Percentiles rank a stretch among this genome's conserved stretches.
Conservation (phyloP, 768 basidiomycete genomes). For the Tephrocybe sp. region DNA sequence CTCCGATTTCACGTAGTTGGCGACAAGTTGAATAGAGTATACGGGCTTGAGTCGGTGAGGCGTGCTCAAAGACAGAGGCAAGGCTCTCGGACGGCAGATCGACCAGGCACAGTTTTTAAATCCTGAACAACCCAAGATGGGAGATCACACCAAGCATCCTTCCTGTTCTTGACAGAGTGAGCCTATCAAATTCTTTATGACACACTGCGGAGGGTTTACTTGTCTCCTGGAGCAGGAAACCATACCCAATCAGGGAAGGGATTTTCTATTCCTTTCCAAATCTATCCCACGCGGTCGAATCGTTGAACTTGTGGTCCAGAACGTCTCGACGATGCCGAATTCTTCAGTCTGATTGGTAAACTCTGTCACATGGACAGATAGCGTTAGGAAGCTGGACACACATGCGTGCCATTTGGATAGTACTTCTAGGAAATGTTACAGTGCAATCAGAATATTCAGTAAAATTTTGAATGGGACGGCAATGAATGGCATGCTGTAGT, state of each 20-base stretch:
- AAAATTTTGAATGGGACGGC: neutral
- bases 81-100: slow-evolving; percentile 1
- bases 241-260: neutral
- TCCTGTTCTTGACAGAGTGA: neutral
- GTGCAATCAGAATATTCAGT: neutral
- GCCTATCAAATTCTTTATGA: neutral
- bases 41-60: neutral
- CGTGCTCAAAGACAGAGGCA: neutral
- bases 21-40: neutral
- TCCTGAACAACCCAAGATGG: neutral
- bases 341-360: neutral
- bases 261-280: neutral
- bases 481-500: neutral
- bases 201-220: neutral
- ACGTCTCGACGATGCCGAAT: too few relatives aligned
- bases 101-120: neutral
- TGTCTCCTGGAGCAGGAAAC: neutral
- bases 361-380: neutral
- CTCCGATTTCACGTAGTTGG: neutral
- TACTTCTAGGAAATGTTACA: neutral
- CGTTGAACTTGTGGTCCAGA: neutral
- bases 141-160: neutral
- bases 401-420: neutral
- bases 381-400: neutral
- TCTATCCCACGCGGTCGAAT: neutral